Evolutionary conservation across 179 eudicot species (phyloP).

Genomic region (Heliamphora pulchella): DNA sequence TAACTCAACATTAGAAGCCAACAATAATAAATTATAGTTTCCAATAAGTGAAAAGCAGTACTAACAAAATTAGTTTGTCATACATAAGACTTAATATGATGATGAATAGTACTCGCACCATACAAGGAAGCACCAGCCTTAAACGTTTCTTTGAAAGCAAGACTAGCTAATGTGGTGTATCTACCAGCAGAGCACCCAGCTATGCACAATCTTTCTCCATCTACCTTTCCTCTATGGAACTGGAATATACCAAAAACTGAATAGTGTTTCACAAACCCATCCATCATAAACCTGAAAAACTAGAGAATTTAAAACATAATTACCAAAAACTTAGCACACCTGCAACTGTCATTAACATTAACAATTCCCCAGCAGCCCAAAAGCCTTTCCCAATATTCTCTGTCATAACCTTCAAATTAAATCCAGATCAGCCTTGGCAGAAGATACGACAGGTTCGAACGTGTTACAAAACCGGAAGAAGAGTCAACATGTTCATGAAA

Average conservation of each 20-base stretch:
- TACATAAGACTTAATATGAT: neutral
- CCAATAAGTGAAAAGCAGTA: neutral
- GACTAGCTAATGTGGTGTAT: constrained; percentile 93
- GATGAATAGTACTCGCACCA: constrained; percentile 60
- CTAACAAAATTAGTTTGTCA: neutral
- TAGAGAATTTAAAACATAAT: constrained; percentile 7
- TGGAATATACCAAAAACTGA: constrained; percentile 20
- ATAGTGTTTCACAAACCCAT: neutral
- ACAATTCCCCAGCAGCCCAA: constrained; percentile 72
- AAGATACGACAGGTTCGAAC: neutral
- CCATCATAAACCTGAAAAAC: constrained; percentile 1
- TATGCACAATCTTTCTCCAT: constrained; percentile 70
- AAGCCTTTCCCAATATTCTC: constrained; percentile 84
- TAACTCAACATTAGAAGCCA: too few species aligned
- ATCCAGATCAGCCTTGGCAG: neutral
- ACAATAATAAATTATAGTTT: too few species aligned
- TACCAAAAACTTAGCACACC: constrained; percentile 89
- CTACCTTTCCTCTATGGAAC: constrained; percentile 80
- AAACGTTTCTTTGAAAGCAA: constrained; percentile 79
- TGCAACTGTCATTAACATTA: constrained; percentile 93
- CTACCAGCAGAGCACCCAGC: constrained; percentile 98
- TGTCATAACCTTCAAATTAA: constrained; percentile 69
- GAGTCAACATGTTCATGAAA: neutral
- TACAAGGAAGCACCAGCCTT: constrained; percentile 94
- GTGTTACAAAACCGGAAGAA: neutral